These are phyloP conservation scores for Erythrobasidium yunnanense DNA, from an alignment of 768 basidiomycete species.

Conservation along the genomic window DNA sequence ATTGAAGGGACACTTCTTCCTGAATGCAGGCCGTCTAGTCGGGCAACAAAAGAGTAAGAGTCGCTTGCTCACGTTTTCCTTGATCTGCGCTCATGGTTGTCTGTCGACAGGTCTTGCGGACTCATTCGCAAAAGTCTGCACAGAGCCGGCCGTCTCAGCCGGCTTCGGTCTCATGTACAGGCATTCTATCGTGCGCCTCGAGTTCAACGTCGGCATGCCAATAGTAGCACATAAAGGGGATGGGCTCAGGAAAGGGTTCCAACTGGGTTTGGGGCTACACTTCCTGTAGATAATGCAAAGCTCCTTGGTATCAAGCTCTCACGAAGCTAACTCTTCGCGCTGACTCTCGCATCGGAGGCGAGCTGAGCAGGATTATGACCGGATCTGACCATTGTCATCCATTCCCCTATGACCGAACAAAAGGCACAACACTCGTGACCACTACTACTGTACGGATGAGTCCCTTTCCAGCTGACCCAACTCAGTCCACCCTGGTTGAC, in stretches of 20 bases:
- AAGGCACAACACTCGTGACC: no score
- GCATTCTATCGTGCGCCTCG: conserved; percentile 71
- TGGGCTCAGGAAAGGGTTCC: conserved; percentile 57
- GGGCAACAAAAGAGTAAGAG: conserved; percentile 52
- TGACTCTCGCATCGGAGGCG: no score
- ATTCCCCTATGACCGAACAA: no score
- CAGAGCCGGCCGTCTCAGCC: conserved; percentile 59
- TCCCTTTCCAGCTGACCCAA: no score
- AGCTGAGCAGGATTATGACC: no score
- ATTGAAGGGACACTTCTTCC: conserved; percentile 63
- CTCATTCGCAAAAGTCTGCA: conserved; percentile 41
- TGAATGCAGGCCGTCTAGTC: conserved; percentile 70
- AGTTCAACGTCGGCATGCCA: conserved; percentile 78
- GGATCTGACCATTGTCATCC: no score
- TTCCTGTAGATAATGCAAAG: conserved; percentile 52
- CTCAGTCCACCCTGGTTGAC: no score
- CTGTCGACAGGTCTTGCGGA: conserved; percentile 44
- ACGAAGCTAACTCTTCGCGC: no score
- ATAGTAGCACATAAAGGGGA: conserved; percentile 60
- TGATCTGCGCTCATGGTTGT: conserved; percentile 37
- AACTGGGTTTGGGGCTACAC: conserved; percentile 69
- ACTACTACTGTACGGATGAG: no score
- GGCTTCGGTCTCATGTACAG: conserved; percentile 74
- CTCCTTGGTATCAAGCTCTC: no score
- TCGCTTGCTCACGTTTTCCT: conserved; percentile 1